Evolutionary conservation across 305 asterid species (phyloP).

Genomic region (Fraxinus sp.): DNA sequence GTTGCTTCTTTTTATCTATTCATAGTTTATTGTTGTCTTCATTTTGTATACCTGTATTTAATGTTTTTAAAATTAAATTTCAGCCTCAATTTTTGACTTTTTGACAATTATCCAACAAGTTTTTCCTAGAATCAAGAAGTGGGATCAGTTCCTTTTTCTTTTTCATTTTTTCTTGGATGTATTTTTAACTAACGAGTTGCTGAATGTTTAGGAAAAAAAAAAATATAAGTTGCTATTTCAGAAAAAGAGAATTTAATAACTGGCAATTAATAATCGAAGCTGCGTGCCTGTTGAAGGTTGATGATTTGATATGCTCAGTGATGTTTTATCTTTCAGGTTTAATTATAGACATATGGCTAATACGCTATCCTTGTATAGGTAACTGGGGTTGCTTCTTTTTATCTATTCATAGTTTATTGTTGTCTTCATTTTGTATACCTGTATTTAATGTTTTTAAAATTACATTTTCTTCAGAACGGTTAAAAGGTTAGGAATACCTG

Average conservation of each 20-base stretch:
- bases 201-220: not conserved
- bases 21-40: not conserved
- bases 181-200: not conserved
- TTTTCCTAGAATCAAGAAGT: too few relatives aligned
- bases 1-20: not conserved
- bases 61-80: conserved; percentile 10
- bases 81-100: too few relatives aligned
- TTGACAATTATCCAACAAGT: too few relatives aligned
- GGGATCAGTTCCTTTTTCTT: too few relatives aligned
- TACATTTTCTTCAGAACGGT: conserved; percentile 64
- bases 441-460: conserved; percentile 16
- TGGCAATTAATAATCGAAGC: not conserved
- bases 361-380: conserved; percentile 92
- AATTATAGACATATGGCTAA: conserved; percentile 96
- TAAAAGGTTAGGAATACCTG: conserved; percentile 91
- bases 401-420: not conserved
- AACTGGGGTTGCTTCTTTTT: conserved; percentile 8
- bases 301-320: conserved; percentile 5
- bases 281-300: not conserved
- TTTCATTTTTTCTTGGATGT: not conserved
- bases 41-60: conserved; percentile 9
- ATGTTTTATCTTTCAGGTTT: conserved; percentile 55
- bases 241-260: not conserved
- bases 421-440: not conserved
- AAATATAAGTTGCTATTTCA: not conserved